Percentiles rank a stretch among this genome's conserved stretches.
These are phyloP conservation scores for Aegilops speltoides DNA, from an alignment of 176 grass and related monocot species.

Conservation along the genomic window DNA sequence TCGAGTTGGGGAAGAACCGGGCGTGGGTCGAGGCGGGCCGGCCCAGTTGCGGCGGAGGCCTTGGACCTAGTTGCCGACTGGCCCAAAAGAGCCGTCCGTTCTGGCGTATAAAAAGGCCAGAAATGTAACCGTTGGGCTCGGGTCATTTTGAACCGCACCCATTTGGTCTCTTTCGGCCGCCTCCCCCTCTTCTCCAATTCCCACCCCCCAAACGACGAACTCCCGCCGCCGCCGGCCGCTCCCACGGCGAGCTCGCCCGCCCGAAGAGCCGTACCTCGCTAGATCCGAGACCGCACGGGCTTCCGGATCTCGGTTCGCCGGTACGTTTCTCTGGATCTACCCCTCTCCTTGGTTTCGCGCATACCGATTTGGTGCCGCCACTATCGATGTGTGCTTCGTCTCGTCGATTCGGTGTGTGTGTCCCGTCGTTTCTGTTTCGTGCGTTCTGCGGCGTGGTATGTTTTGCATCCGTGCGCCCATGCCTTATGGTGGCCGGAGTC, in stretches of 20 bases:
- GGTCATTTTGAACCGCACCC: conserved; percentile 25
- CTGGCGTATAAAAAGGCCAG: conserved; percentile 11
- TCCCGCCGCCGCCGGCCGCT: conserved; percentile 6
- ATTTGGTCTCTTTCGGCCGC: not conserved
- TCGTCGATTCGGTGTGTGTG: not conserved
- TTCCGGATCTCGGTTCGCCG: not conserved
- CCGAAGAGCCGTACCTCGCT: not conserved
- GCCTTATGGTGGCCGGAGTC: not conserved
- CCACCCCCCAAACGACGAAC: not conserved
- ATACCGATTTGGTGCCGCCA: not conserved
- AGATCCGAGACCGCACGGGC: not conserved
- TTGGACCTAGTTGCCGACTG: not conserved
- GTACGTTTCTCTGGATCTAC: conserved; percentile 24
- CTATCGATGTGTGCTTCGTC: not conserved
- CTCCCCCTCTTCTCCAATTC: not conserved
- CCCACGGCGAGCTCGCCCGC: not conserved
- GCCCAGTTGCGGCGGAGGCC: not conserved
- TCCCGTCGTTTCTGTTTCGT: not conserved
- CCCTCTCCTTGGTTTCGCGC: not conserved
- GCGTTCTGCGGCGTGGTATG: not conserved
- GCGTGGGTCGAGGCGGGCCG: not conserved
- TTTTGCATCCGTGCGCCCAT: not conserved
- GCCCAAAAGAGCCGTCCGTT: not conserved
- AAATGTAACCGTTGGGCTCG: conserved; percentile 49
- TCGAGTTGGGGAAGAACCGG: not conserved